Evolutionary conservation across 2,329 filamentous ascomycete genomes (phyloP).

Genomic region (Cryphonectria carpinicola): DNA sequence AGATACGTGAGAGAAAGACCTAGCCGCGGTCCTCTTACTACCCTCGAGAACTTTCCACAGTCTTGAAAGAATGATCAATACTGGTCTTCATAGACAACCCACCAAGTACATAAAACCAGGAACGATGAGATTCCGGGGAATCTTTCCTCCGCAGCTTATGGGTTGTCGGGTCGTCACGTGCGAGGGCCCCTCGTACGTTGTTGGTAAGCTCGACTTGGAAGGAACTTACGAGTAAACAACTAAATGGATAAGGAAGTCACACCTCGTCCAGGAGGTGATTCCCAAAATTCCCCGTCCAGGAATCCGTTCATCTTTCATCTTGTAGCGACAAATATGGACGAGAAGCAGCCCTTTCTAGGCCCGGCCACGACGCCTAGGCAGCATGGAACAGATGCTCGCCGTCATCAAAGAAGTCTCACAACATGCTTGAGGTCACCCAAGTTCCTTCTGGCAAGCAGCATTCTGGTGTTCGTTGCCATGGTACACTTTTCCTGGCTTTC

Average conservation of each 20-base stretch:
- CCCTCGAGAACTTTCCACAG: no score
- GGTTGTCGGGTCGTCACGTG: background rate
- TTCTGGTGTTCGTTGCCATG: constrained; percentile 12
- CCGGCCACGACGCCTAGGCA: background rate
- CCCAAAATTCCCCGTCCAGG: no score
- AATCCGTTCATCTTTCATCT: background rate
- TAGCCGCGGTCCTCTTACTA: no score
- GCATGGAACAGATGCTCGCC: background rate
- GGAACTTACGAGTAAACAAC: background rate
- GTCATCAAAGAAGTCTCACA: background rate
- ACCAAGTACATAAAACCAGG: background rate
- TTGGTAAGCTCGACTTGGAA: background rate
- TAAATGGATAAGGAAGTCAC: background rate
- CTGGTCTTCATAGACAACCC: no score
- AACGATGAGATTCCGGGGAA: background rate
- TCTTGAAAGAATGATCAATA: no score
- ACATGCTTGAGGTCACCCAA: background rate
- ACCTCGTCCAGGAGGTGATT: background rate
- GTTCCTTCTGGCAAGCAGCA: constrained; percentile 10
- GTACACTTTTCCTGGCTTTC: constrained; percentile 7
- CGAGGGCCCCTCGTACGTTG: background rate
- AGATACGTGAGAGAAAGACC: no score
- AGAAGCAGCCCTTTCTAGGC: constrained; percentile 24
- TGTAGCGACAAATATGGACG: constrained; percentile 16
- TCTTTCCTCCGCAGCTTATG: background rate